These are phyloP conservation scores for Hypomyces rosellus DNA, from an alignment of 2,329 filamentous ascomycete genomes.

Conservation along the genomic window DNA sequence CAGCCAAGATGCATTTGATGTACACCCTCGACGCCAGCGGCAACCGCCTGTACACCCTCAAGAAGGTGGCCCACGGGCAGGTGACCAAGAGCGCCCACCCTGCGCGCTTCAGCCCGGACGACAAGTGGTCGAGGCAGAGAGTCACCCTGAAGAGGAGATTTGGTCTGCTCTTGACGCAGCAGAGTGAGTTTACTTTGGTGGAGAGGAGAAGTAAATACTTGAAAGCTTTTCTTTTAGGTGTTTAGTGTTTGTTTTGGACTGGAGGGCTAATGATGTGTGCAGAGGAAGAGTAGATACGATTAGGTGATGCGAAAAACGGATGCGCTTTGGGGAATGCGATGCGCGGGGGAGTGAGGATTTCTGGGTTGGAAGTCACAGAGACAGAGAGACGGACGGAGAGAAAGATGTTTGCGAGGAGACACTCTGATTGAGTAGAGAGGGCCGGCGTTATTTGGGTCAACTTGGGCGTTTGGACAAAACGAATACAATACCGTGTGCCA, in stretches of 20 bases:
- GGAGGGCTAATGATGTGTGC: neutral
- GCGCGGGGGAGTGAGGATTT: no score
- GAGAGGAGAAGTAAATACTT: neutral
- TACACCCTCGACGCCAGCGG: slow-evolving; percentile 78
- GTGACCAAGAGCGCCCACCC: slow-evolving; percentile 96
- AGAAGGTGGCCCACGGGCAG: slow-evolving; percentile 76
- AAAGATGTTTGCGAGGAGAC: neutral
- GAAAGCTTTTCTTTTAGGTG: neutral
- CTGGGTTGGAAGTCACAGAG: no score
- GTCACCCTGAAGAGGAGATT: slow-evolving; percentile 94
- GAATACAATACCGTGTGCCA: neutral
- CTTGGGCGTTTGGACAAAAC: neutral
- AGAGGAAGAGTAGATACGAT: slow-evolving; percentile 8
- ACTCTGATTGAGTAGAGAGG: neutral
- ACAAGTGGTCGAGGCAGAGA: slow-evolving; percentile 96
- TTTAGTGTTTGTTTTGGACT: neutral
- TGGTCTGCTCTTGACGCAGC: slow-evolving; percentile 79
- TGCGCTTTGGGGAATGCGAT: neutral
- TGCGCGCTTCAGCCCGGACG: slow-evolving; percentile 93
- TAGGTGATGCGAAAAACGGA: neutral
- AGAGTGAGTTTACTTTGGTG: slow-evolving; percentile 35
- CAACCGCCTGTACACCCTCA: slow-evolving; percentile 90
- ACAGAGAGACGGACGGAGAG: no score
- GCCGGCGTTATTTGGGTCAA: slow-evolving; percentile 8
- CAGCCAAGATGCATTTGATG: slow-evolving; percentile 56